These are phyloP conservation scores for Mycena galericulata DNA, from an alignment of 768 basidiomycete species.

Conservation along the genomic window DNA sequence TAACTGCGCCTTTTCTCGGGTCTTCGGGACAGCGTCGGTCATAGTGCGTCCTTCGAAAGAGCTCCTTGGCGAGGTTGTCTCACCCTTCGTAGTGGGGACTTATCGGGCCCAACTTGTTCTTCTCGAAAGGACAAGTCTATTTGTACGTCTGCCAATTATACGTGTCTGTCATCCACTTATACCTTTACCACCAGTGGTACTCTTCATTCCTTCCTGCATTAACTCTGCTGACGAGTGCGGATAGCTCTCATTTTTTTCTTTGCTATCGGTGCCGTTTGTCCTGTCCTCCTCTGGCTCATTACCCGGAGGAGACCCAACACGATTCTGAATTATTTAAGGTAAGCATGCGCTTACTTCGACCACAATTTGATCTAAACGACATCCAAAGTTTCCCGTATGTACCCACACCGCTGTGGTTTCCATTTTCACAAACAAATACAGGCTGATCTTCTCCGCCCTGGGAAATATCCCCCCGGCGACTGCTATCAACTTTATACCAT, in stretches of 20 bases:
- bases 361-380: constrained; percentile 1
- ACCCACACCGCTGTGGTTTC: background rate
- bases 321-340: constrained; percentile 77
- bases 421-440: constrained; percentile 37
- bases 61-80: background rate
- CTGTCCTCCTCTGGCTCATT: constrained; percentile 71
- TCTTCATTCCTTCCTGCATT: background rate
- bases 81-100: constrained; percentile 64
- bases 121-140: constrained; percentile 68
- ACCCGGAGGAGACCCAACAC: constrained; percentile 73
- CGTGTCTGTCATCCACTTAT: background rate
- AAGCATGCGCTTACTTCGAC: constrained; percentile 37
- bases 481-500: constrained; percentile 87
- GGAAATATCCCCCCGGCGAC: constrained; percentile 83
- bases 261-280: constrained; percentile 75
- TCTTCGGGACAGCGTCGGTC: constrained; percentile 65
- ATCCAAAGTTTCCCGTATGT: constrained; percentile 61
- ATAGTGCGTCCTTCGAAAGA: constrained; percentile 57
- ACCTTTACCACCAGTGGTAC: background rate
- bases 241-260: constrained; percentile 77
- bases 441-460: constrained; percentile 79
- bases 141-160: constrained; percentile 54
- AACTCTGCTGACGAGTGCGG: constrained; percentile 1
- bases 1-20: constrained; percentile 63
- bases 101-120: constrained; percentile 72